Percentiles rank a stretch among this genome's conserved stretches.
phyloP scores from a whole-genome alignment of 495 filamentous ascomycete species.

The Talaromyces trachyspermus region DNA sequence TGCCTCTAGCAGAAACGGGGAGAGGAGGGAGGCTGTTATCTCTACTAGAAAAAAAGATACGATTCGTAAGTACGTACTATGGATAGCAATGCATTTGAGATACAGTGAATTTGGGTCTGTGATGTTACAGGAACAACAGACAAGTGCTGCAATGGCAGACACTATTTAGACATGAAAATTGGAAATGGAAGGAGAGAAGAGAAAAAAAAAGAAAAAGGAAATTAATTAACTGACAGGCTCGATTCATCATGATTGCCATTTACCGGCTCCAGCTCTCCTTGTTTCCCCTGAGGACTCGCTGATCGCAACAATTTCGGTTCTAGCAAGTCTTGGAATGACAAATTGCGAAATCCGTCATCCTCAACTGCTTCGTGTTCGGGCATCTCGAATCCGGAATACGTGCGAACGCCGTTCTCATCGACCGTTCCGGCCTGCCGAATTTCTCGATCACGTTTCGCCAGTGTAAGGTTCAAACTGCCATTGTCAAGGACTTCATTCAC shows the following conservation, averaged over 20 bases:
- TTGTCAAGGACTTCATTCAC: slow-evolving; percentile 46
- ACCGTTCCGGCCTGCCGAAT: slow-evolving; percentile 40
- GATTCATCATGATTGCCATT: slow-evolving; percentile 19
- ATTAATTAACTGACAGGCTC: slow-evolving; percentile 39
- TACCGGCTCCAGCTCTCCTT: slow-evolving; percentile 7
- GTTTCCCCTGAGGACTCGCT: slow-evolving; percentile 5
- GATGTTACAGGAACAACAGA: not conserved
- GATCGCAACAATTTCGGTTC: slow-evolving; percentile 48
- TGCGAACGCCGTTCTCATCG: slow-evolving; percentile 48
- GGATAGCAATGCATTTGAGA: not conserved
- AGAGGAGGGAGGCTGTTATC: not conserved
- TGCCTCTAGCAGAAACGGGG: not conserved
- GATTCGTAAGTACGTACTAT: not conserved
- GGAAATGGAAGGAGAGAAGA: not conserved
- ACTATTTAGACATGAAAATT: not conserved
- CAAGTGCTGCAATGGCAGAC: too few relatives aligned
- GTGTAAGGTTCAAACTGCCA: slow-evolving; percentile 47
- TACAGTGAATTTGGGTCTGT: not conserved
- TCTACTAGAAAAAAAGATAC: not conserved
- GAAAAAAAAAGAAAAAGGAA: slow-evolving; percentile 20
- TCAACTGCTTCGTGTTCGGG: slow-evolving; percentile 46
- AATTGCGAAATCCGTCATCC: slow-evolving; percentile 45
- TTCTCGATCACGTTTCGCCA: slow-evolving; percentile 62
- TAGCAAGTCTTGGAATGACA: slow-evolving; percentile 49
- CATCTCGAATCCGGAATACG: slow-evolving; percentile 62